phyloP scores from a whole-genome alignment of 176 grass and related monocot genomes.

The Saccharum officinarum region DNA sequence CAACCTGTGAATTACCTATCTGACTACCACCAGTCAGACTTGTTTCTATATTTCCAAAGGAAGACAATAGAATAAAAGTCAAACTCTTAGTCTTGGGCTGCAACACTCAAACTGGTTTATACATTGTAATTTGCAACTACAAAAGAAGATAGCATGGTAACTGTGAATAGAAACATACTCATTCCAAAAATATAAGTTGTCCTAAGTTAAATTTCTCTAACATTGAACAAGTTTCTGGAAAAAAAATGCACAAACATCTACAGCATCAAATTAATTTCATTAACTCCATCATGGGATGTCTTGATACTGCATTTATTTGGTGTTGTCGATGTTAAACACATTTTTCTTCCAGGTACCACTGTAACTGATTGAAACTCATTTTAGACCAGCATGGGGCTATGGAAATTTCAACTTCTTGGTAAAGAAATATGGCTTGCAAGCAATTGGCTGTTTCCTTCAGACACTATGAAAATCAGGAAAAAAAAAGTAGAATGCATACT shows the following conservation, averaged over 20 bases:
- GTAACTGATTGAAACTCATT: slow-evolving; percentile 23
- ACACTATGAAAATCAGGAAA: not conserved
- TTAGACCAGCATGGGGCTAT: not conserved
- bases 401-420: not conserved
- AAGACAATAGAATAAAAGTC: slow-evolving; percentile 14
- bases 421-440: not conserved
- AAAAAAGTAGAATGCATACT: not conserved
- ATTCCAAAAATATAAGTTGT: not conserved
- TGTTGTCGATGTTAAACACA: not conserved
- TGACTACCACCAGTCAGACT: slow-evolving; percentile 46
- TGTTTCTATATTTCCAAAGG: slow-evolving; percentile 32
- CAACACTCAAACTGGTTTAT: not conserved
- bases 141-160: not conserved
- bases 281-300: not conserved
- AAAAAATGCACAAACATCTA: not conserved
- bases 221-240: not conserved
- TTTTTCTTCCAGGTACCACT: not conserved
- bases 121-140: not conserved
- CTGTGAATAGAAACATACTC: not conserved
- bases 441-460: slow-evolving; percentile 14
- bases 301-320: not conserved
- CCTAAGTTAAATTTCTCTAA: not conserved
- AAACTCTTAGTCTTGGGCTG: not conserved
- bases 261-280: not conserved
- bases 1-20: slow-evolving; percentile 39